phyloP scores from a whole-genome alignment of 1,284 basidiomycete genomes.

The Fistulinella staudtii region DNA sequence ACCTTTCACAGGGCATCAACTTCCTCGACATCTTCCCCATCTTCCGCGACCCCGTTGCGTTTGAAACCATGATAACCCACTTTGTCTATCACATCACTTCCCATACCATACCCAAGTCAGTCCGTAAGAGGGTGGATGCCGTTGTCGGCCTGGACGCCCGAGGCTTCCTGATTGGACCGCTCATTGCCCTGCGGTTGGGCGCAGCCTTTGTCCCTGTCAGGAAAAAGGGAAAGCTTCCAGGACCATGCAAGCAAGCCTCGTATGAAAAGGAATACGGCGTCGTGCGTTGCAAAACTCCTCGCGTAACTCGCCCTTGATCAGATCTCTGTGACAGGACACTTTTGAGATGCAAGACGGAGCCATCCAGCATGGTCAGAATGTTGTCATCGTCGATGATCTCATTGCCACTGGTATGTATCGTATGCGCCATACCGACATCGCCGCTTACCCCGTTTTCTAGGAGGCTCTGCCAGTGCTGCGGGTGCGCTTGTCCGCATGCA shows the following conservation, averaged over 20 bases:
- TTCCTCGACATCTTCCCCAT: constrained; percentile 93
- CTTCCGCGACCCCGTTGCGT: constrained; percentile 76
- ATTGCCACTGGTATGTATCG: constrained; percentile 81
- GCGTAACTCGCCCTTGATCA: constrained; percentile 1
- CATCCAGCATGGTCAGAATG: constrained; percentile 79
- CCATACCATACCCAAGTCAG: constrained; percentile 58
- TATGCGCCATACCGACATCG: not conserved
- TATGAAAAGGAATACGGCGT: constrained; percentile 95
- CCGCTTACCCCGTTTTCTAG: constrained; percentile 39
- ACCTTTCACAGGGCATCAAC: constrained; percentile 56
- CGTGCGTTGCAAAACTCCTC: constrained; percentile 41
- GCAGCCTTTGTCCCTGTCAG: constrained; percentile 96
- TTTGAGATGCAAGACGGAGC: constrained; percentile 95
- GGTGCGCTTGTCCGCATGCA: constrained; percentile 84
- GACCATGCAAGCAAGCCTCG: constrained; percentile 69
- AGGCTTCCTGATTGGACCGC: constrained; percentile 93
- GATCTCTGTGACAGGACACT: constrained; percentile 54
- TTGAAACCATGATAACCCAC: constrained; percentile 91
- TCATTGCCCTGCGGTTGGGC: constrained; percentile 87
- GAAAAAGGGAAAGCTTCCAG: constrained; percentile 94
- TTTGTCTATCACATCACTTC: constrained; percentile 85
- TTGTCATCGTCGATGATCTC: constrained; percentile 92
- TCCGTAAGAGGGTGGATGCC: constrained; percentile 80
- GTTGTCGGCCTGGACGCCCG: constrained; percentile 95
- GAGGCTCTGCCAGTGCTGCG: constrained; percentile 92